Evolutionary conservation across 2,329 filamentous ascomycete species (phyloP).

Genomic region (Aaosphaeria pasadenensis): DNA sequence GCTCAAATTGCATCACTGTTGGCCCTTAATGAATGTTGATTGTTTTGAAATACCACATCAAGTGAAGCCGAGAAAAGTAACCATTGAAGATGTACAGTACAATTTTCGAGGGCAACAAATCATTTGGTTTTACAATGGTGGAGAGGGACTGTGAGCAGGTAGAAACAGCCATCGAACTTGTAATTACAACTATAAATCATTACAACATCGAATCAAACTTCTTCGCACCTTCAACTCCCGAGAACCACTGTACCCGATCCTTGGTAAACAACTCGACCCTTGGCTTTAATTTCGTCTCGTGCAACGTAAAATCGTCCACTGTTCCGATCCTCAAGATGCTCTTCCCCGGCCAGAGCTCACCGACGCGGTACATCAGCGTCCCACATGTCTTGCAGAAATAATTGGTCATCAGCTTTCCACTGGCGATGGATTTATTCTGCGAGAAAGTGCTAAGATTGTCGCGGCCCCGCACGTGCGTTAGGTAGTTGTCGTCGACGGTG

Average conservation of each 20-base stretch:
- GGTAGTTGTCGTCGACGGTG: slow-evolving; percentile 43
- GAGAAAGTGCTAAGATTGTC: slow-evolving; percentile 47
- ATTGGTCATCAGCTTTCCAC: slow-evolving; percentile 56
- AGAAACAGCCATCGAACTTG: too few relatives aligned
- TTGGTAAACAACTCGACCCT: slow-evolving; percentile 52
- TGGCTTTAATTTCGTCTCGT: slow-evolving; percentile 57
- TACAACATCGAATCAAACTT: too few relatives aligned
- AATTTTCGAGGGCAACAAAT: too few relatives aligned
- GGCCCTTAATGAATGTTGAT: too few relatives aligned
- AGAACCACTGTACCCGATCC: slow-evolving; percentile 52
- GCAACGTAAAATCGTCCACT: slow-evolving; percentile 59
- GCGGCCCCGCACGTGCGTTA: slow-evolving; percentile 51
- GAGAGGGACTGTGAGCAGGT: too few relatives aligned
- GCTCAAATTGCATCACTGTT: too few relatives aligned
- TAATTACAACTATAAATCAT: too few relatives aligned
- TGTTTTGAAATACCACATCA: too few relatives aligned
- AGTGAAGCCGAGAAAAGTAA: too few relatives aligned
- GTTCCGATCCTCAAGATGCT: slow-evolving; percentile 57
- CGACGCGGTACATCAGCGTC: slow-evolving; percentile 57
- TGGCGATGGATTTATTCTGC: slow-evolving; percentile 40
- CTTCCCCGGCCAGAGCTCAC: slow-evolving; percentile 42
- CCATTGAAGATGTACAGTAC: too few relatives aligned
- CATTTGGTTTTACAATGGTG: too few relatives aligned
- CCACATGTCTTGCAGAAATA: slow-evolving; percentile 61
- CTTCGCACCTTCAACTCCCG: neutral